These are phyloP conservation scores for Centaurea solstitialis DNA, from an alignment of 129 eudicot species.

Conservation along the genomic window DNA sequence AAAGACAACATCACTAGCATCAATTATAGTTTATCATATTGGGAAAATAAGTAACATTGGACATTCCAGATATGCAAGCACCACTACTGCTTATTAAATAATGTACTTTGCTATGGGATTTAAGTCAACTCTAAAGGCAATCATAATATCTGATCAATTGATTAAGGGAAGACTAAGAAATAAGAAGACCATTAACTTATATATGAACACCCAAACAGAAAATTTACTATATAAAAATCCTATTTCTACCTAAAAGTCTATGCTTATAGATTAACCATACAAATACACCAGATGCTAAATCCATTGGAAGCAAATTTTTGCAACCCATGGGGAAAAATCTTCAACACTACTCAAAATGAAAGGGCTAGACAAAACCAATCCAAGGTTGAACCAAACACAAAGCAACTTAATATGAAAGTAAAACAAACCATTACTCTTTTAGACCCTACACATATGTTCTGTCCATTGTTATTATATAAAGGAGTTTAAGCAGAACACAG, in stretches of 20 bases:
- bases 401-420: neutral
- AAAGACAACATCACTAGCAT: neutral
- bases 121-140: neutral
- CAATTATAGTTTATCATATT: neutral
- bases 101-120: neutral
- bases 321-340: neutral
- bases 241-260: neutral
- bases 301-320: neutral
- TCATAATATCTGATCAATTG: too few species aligned
- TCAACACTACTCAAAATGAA: neutral
- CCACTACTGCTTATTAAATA: neutral
- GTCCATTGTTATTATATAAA: neutral
- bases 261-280: neutral
- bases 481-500: neutral
- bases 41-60: neutral
- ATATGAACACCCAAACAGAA: neutral
- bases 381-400: neutral
- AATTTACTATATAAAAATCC: neutral
- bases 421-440: neutral
- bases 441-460: neutral
- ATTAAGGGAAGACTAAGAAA: neutral
- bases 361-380: neutral
- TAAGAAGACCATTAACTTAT: neutral
- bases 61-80: neutral
- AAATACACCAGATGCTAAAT: too few species aligned